Conservation (phyloP, 2,329 filamentous ascomycete genomes). For the Hymenoscyphus fructigenus region DNA sequence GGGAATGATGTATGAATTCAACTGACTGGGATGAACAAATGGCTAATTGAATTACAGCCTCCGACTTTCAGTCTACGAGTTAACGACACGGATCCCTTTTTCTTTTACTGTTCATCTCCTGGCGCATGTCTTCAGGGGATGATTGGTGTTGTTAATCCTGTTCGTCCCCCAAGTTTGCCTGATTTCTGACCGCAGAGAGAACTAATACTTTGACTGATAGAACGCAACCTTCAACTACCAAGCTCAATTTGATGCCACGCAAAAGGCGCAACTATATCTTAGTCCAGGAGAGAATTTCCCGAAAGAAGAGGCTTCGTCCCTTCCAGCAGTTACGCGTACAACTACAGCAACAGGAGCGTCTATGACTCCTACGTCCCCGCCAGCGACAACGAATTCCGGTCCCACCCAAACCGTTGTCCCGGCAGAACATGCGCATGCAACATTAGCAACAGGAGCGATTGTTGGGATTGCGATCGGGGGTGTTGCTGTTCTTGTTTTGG, state of each 20-base stretch:
- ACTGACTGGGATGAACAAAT: background rate
- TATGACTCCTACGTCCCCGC: constrained; percentile 4
- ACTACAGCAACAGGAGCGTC: background rate
- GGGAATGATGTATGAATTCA: constrained; percentile 34
- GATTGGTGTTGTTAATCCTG: constrained; percentile 74
- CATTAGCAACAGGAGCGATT: constrained; percentile 48
- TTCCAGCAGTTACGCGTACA: background rate
- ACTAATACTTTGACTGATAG: constrained; percentile 18
- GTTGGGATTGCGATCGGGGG: constrained; percentile 58
- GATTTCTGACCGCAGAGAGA: background rate
- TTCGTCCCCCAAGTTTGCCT: constrained; percentile 37
- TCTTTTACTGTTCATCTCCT: constrained; percentile 69
- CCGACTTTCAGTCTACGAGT: constrained; percentile 47
- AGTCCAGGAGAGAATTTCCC: constrained; percentile 57
- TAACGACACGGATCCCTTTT: constrained; percentile 63
- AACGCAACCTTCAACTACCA: constrained; percentile 50
- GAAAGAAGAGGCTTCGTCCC: constrained; percentile 38
- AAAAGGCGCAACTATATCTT: constrained; percentile 51
- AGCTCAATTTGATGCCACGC: constrained; percentile 47
- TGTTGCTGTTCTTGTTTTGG: constrained; percentile 41
- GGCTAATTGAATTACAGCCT: constrained; percentile 24
- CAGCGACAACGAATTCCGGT: constrained; percentile 5
- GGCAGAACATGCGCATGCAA: constrained; percentile 4
- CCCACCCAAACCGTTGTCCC: constrained; percentile 5
- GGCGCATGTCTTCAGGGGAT: constrained; percentile 68